Evolutionary conservation across 331 rosid genomes (phyloP).

Genomic region (Pyrus hybrid): DNA sequence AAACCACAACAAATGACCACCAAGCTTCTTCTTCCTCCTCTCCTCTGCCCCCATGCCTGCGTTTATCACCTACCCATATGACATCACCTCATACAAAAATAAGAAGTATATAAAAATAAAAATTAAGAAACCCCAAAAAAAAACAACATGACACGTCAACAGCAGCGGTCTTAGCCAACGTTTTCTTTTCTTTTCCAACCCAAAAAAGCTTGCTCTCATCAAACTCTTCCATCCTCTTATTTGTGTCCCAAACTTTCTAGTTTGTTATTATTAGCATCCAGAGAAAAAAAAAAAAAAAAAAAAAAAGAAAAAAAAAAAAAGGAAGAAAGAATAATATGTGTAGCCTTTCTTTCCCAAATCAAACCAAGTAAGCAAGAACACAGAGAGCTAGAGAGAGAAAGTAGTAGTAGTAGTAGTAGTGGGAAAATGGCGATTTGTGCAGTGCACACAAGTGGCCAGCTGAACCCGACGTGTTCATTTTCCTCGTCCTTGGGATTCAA

Average conservation of each 20-base stretch:
- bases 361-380: neutral
- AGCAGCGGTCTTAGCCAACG: constrained; percentile 12
- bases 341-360: no score
- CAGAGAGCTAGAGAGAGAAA: neutral
- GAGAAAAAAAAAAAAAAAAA: no score
- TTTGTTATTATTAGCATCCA: neutral
- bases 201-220: constrained; percentile 24
- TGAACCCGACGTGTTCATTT: constrained; percentile 53
- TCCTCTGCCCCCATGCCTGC: constrained; percentile 25
- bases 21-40: constrained; percentile 1
- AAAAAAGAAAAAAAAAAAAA: neutral
- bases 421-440: constrained; percentile 68
- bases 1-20: constrained; percentile 38
- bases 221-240: constrained; percentile 35
- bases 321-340: neutral
- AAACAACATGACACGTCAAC: constrained; percentile 17
- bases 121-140: constrained; percentile 14
- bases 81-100: constrained; percentile 27
- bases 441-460: constrained; percentile 67
- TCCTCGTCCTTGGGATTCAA: constrained; percentile 32
- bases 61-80: constrained; percentile 21
- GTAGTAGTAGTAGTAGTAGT: no score
- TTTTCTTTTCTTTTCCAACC: constrained; percentile 17
- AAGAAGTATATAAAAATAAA: neutral
- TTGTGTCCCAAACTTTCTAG: constrained; percentile 29